phyloP scores from a whole-genome alignment of 768 basidiomycete species.

The Termitomyces sp. region DNA sequence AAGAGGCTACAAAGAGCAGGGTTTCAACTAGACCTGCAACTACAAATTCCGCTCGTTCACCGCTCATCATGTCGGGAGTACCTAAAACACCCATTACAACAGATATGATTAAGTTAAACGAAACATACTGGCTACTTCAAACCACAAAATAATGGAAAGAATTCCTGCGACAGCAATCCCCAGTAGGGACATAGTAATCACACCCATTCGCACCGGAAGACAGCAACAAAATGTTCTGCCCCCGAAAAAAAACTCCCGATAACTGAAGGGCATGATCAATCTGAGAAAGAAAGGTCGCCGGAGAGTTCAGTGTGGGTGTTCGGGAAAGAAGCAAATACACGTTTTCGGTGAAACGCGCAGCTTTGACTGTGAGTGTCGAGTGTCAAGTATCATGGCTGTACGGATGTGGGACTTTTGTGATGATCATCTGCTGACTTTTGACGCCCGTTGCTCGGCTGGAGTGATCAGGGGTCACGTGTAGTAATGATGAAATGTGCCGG shows the following conservation, averaged over 20 bases:
- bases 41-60: conserved; percentile 40
- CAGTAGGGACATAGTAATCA: conserved; percentile 50
- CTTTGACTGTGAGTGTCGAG: background rate
- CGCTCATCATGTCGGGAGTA: conserved; percentile 30
- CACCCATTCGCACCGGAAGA: conserved; percentile 59
- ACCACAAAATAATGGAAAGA: conserved; percentile 56
- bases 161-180: conserved; percentile 52
- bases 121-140: conserved; percentile 54
- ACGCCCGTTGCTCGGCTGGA: background rate
- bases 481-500: background rate
- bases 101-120: background rate
- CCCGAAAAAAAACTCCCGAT: conserved; percentile 43
- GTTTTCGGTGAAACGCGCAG: background rate
- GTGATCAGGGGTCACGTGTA: background rate
- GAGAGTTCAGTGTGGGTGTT: background rate
- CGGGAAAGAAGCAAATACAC: background rate
- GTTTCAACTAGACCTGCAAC: conserved; percentile 52
- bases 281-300: background rate
- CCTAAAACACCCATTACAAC: conserved; percentile 19
- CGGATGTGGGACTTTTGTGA: background rate
- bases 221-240: conserved; percentile 61
- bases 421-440: background rate
- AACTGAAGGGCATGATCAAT: conserved; percentile 36
- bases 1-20: conserved; percentile 48
- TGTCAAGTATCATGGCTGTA: background rate